Conservation (phyloP, 805 yeast species). For the Ogataea paradorogensis region DNA sequence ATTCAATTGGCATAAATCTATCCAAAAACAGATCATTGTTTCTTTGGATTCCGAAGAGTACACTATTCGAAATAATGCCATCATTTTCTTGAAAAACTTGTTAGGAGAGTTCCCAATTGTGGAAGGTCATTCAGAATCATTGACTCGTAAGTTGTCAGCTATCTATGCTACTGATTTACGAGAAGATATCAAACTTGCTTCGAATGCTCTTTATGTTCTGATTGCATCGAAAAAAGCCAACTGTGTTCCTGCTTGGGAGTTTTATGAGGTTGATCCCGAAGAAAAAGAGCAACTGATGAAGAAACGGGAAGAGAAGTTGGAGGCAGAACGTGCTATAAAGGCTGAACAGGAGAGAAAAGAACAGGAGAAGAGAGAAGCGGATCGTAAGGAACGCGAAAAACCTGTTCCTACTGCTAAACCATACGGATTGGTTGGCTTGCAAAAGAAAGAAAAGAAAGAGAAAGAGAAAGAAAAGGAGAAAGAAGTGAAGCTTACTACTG, state of each 20-base stretch:
- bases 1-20: slow-evolving; percentile 52
- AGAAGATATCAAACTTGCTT: slow-evolving; percentile 77
- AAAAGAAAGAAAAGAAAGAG: slow-evolving; percentile 16
- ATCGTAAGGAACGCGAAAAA: slow-evolving; percentile 11
- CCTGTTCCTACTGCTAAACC: slow-evolving; percentile 22
- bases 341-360: slow-evolving; percentile 18
- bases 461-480: slow-evolving; percentile 2
- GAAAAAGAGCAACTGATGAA: slow-evolving; percentile 34
- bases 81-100: slow-evolving; percentile 65
- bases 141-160: slow-evolving; percentile 45
- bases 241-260: slow-evolving; percentile 56
- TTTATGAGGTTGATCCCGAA: slow-evolving; percentile 47
- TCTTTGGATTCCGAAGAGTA: slow-evolving; percentile 56
- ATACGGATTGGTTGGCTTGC: slow-evolving; percentile 31
- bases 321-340: slow-evolving; percentile 19
- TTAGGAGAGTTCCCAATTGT: slow-evolving; percentile 64
- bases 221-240: slow-evolving; percentile 50
- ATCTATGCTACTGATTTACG: slow-evolving; percentile 56
- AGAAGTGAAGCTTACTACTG: no score
- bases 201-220: slow-evolving; percentile 68
- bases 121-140: slow-evolving; percentile 57
- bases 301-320: slow-evolving; percentile 18
- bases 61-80: slow-evolving; percentile 76
- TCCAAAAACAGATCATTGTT: slow-evolving; percentile 42
- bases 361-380: slow-evolving; percentile 18